Evolutionary conservation across 192 early-diverging fungal genomes (phyloP).

Genomic region (Coemansia sp.): DNA sequence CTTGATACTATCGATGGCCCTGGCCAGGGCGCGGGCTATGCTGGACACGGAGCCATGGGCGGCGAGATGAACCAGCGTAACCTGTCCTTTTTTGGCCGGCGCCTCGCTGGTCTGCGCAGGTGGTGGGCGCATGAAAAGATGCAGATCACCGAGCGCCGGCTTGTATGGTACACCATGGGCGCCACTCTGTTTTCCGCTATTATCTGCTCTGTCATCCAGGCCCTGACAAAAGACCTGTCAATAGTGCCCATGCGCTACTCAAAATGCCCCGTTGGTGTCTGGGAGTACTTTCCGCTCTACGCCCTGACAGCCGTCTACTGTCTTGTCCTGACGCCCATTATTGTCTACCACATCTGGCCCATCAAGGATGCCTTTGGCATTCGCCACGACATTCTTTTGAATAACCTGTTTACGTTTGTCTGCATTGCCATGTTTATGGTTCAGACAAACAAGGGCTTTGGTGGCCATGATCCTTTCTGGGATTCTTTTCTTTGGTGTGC

Average conservation of each 20-base stretch:
- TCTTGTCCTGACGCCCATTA: constrained; percentile 40
- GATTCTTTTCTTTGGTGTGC: constrained; percentile 49
- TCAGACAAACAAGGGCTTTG: constrained; percentile 45
- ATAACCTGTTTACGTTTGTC: constrained; percentile 48
- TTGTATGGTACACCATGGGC: constrained; percentile 39
- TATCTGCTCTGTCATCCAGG: constrained; percentile 43
- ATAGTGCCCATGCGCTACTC: constrained; percentile 45
- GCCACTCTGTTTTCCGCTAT: constrained; percentile 35
- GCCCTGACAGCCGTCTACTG: constrained; percentile 43
- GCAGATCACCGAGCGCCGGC: constrained; percentile 43
- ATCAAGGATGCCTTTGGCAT: constrained; percentile 50
- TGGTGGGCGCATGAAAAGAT: constrained; percentile 42
- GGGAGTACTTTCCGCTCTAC: constrained; percentile 53
- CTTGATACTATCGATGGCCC: constrained; percentile 1
- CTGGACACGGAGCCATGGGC: neutral
- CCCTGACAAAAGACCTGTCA: constrained; percentile 38
- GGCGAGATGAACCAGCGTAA: neutral
- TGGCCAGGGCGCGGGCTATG: neutral
- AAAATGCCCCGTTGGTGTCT: constrained; percentile 44
- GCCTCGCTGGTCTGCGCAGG: neutral
- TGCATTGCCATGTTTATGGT: constrained; percentile 51
- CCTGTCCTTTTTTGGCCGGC: neutral
- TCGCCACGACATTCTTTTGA: constrained; percentile 49
- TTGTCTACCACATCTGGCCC: constrained; percentile 50
- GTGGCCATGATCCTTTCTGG: constrained; percentile 46